phyloP scores from a whole-genome alignment of 2,329 filamentous ascomycete species.

The Teratosphaeriaceae sp. region DNA sequence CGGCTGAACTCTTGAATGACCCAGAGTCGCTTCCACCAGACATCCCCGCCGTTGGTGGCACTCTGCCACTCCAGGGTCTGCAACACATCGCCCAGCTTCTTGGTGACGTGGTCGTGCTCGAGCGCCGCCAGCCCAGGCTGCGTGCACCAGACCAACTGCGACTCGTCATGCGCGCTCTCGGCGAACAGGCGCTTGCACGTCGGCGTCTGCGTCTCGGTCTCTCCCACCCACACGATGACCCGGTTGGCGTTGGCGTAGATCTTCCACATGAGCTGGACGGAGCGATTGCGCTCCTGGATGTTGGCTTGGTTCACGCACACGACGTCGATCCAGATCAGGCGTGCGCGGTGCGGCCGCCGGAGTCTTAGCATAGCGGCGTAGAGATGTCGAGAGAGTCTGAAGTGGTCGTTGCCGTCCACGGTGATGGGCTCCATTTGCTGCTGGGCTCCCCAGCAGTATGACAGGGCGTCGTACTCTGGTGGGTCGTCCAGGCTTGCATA shows the following conservation, averaged over 20 bases:
- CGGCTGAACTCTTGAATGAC: conserved; percentile 9
- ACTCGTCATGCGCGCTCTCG: conserved; percentile 8
- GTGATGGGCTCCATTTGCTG: conserved; percentile 1
- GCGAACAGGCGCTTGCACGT: conserved; percentile 6
- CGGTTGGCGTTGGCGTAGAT: conserved; percentile 21
- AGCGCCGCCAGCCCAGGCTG: conserved; percentile 10
- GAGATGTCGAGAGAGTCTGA: conserved; percentile 9
- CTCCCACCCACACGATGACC: conserved; percentile 26
- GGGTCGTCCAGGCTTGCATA: conserved; percentile 4
- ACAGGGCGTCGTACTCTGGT: conserved; percentile 4
- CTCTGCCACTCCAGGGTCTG: conserved; percentile 7
- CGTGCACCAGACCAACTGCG: conserved; percentile 10
- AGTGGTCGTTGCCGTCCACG: conserved; percentile 6
- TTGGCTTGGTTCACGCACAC: conserved; percentile 25
- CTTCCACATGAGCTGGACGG: conserved; percentile 22
- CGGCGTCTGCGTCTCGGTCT: conserved; percentile 3
- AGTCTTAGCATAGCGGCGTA: conserved; percentile 9
- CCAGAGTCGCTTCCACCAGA: conserved; percentile 20
- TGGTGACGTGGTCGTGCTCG: conserved; percentile 13
- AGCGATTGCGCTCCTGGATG: conserved; percentile 18
- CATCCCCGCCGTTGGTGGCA: conserved; percentile 7
- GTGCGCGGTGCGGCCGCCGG: conserved; percentile 3
- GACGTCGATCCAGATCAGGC: conserved; percentile 24
- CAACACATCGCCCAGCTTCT: conserved; percentile 8
- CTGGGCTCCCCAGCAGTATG: conserved; percentile 10